Evolutionary conservation across 108 stramenopile species (phyloP), one percentile per base, ranked within the genome.

Genomic region (Epipyxis sp.): DNA sequence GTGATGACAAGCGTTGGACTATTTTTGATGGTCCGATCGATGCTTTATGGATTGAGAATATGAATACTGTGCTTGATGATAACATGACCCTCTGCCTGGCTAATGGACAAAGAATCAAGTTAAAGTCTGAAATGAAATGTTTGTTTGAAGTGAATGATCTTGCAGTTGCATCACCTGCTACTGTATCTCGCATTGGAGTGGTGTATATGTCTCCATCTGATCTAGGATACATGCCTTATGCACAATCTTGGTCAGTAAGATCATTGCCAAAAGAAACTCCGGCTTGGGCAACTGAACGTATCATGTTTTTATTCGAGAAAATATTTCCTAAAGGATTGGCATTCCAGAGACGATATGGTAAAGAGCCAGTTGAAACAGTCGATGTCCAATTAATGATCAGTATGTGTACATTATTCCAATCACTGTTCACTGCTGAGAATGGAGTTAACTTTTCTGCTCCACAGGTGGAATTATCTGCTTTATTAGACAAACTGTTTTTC

Each of bases 11-110:
- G 39, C 34, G 45, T 35, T 90, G 89, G 89, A 90, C 88, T 20
- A 86, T 90, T 40, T 90, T 90, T 45, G 89, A 90, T 57, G 89
- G 89, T 16, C 89, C 89, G 46, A 88, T 90, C 44, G 89, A 90
- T 69, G 89, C 89, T 30, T 82, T 88, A 29, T 90, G 89, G 89
- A 90, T 90, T 69, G 89, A 90, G 84, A 90, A 90, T 80, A 90
- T 90, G 89, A 90, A 90, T 84, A 90, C 89, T 0, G 89, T 90
- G 32, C 84, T 90, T 2, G 89, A 90, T 69, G 89, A 90, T 82
- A 90, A 90, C 86, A 88, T 87, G 89, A 90, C 89, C 0, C 87
- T 90, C 29, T 90, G 89, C 69, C 78, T 90, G 0, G 89, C 89
- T 1, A 90, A 90, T 78, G 89, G 89, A n/a, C 84, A 90, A 72